Conservation (phyloP, 2,329 filamentous ascomycete species). For the Venturia pyrina region DNA sequence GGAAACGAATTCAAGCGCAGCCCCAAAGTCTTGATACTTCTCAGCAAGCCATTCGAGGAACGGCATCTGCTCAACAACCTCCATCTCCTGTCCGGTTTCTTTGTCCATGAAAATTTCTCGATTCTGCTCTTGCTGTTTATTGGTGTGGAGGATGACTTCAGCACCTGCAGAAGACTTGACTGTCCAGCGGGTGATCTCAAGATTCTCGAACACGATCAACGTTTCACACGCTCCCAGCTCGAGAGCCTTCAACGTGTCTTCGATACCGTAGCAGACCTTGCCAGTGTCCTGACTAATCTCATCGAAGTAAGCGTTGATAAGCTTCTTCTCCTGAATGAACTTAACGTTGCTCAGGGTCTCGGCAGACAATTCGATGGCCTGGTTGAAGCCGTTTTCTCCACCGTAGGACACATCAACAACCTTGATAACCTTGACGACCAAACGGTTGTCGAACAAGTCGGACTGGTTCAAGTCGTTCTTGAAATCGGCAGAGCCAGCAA, state of each 20-base stretch:
- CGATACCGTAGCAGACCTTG: constrained; percentile 88
- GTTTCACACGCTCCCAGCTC: constrained; percentile 92
- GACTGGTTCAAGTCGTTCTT: constrained; percentile 98
- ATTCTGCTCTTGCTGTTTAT: constrained; percentile 70
- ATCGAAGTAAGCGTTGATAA: constrained; percentile 98
- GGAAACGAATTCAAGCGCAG: constrained; percentile 90
- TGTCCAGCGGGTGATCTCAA: constrained; percentile 86
- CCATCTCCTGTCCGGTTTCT: constrained; percentile 95
- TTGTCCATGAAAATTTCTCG: constrained; percentile 89
- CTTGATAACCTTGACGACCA: constrained; percentile 95
- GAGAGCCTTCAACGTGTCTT: constrained; percentile 92
- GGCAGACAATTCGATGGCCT: constrained; percentile 88
- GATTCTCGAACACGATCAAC: constrained; percentile 92
- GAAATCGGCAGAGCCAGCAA: constrained; percentile 97
- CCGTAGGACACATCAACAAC: constrained; percentile 98
- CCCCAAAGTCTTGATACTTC: constrained; percentile 96
- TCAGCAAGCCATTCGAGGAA: constrained; percentile 99
- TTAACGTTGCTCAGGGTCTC: constrained; percentile 99
- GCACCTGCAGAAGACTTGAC: constrained; percentile 68
- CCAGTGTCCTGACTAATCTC: constrained; percentile 97
- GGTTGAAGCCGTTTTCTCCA: constrained; percentile 99
- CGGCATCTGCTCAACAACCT: constrained; percentile 72
- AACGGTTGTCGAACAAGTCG: constrained; percentile 89
- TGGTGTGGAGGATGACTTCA: constrained; percentile 75
- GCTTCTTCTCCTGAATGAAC: constrained; percentile 99